Evolutionary conservation across 768 basidiomycete species (phyloP).

Genomic region (Hydnum rufescens): DNA sequence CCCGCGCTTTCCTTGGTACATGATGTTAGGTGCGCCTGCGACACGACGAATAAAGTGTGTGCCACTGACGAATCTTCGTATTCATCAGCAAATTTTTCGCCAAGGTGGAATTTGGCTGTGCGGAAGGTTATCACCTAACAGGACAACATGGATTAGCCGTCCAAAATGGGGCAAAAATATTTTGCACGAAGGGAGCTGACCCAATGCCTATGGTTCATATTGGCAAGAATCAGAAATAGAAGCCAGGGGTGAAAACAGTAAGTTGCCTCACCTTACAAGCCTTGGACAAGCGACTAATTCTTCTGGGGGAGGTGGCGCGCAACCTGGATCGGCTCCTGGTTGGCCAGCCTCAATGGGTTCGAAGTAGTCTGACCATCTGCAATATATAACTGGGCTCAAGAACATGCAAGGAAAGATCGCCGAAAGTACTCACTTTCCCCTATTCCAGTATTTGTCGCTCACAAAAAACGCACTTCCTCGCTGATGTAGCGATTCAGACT

Average conservation of each 20-base stretch:
- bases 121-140: constrained; percentile 38
- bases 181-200: not conserved
- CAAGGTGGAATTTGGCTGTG: constrained; percentile 46
- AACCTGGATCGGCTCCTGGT: constrained; percentile 46
- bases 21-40: not conserved
- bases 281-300: constrained; percentile 59
- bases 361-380: constrained; percentile 51
- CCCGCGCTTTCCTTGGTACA: constrained; percentile 28
- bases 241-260: too few relatives aligned
- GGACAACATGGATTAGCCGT: not conserved
- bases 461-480: constrained; percentile 45
- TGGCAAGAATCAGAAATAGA: not conserved
- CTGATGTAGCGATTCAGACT: too few relatives aligned
- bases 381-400: constrained; percentile 1
- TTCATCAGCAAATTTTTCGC: constrained; percentile 31
- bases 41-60: not conserved
- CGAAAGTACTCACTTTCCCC: constrained; percentile 34
- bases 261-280: constrained; percentile 43
- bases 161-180: not conserved
- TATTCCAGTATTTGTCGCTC: constrained; percentile 53
- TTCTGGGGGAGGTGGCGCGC: constrained; percentile 39
- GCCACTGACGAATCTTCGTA: constrained; percentile 43
- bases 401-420: not conserved
- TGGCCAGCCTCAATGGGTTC: constrained; percentile 30
- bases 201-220: not conserved